Evolutionary conservation across 768 basidiomycete genomes (phyloP), one percentile per base, ranked within the genome.

Genomic region (Polyporus arcularius): DNA sequence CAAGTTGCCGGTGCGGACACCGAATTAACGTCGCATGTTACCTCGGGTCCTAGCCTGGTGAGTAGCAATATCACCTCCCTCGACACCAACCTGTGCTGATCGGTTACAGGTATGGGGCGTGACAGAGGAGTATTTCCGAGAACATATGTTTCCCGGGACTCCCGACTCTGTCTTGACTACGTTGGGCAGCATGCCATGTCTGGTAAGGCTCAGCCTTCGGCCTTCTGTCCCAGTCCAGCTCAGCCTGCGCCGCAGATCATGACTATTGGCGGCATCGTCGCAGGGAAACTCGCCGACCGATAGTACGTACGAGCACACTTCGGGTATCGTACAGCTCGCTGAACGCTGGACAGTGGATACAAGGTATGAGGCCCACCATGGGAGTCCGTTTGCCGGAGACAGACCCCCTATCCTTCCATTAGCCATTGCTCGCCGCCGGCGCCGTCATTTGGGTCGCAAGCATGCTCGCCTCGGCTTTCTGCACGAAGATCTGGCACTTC

Each of bases 231-330:
- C 1, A n/a, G n/a, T 6, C 15, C 49, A 14, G 15, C 32, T 16
- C 30, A 7, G 2, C 3, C 7, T 26, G 11, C 49, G 8, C 38
- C 39, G 32, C 41, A 74, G 73, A 53, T 58, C 42, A 70, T 74
- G 71, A 71, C 67, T 15, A 57, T 67, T 10, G 54, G 62, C 14
- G 55, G 72, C 11, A 71, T 72, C 49, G 51, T 74, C 1, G 64
- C 70, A n/a, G 73, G 73, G 16, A 73, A 72, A 31, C 67, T 74
- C 21, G 73, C 69, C 11, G 73, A 74, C 50, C 55, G 73, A 57
- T 72, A 64, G 73, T 73, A 56, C 67, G 73, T 67, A 12, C 51
- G 8, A 4, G 35, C 43, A 30, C 16, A 45, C 32, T 42, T 47
- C 8, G 35, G 21, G 15, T 32, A 32, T 15, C 6, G 9, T 63